A percentile compares a stretch with the other conserved stretches of the same genome.
Conservation (phyloP, 2,329 filamentous ascomycete genomes). For the Coniochaeta sp. region DNA sequence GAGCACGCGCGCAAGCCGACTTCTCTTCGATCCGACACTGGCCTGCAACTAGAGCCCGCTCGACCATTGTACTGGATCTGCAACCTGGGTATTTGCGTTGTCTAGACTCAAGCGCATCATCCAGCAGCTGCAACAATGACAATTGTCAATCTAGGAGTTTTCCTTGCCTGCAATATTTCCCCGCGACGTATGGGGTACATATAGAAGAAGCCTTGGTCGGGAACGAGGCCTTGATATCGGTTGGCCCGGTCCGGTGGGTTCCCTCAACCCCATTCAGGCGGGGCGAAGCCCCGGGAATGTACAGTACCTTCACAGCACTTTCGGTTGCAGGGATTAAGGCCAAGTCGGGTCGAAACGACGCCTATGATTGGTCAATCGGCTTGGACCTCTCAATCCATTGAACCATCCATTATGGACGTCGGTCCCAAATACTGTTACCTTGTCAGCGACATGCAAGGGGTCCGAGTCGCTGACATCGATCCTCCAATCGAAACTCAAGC, state of each 20-base stretch:
- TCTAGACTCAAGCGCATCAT: no score
- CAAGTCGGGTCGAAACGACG: not conserved
- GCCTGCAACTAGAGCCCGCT: no score
- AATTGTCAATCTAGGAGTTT: no score
- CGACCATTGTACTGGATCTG: no score
- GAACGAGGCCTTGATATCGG: not conserved
- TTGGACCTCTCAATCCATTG: not conserved
- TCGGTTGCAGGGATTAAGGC: not conserved
- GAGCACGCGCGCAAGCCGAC: no score
- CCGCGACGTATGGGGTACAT: not conserved
- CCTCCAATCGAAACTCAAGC: no score
- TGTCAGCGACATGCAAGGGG: not conserved
- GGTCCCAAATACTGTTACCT: not conserved
- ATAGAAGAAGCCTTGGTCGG: not conserved
- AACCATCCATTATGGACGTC: not conserved
- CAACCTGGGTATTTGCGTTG: no score
- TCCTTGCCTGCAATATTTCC: no score
- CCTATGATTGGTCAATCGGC: not conserved
- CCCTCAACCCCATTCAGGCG: not conserved
- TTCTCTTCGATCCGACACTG: no score
- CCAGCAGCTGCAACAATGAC: no score
- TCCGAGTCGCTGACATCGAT: no score
- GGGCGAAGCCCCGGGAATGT: not conserved
- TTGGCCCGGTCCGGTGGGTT: not conserved
- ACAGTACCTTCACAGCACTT: not conserved